Evolutionary conservation across 2,329 filamentous ascomycete genomes (phyloP).

Genomic region (Aspergillus arachidicola): DNA sequence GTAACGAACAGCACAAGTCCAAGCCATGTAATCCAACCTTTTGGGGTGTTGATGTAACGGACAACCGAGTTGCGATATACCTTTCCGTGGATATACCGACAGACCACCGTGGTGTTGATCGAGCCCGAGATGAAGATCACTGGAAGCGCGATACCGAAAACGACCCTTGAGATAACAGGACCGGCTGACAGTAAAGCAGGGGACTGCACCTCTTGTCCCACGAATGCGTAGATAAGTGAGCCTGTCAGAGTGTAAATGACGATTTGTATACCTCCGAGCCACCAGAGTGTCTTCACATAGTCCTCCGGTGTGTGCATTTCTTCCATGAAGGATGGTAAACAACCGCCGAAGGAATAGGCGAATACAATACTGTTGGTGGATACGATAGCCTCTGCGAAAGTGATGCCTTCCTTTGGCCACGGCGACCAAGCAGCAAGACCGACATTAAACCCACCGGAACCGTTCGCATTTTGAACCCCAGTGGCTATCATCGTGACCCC

Average conservation of each 20-base stretch:
- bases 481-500: constrained; percentile 37
- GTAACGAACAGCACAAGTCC: constrained; percentile 19
- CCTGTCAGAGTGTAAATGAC: constrained; percentile 13
- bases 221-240: constrained; percentile 29
- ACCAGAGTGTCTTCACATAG: constrained; percentile 12
- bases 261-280: constrained; percentile 10
- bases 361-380: constrained; percentile 33
- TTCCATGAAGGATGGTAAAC: constrained; percentile 13
- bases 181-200: constrained; percentile 32
- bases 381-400: constrained; percentile 30
- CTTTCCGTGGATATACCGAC: constrained; percentile 23
- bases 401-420: constrained; percentile 20
- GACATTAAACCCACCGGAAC: constrained; percentile 16
- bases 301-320: constrained; percentile 6
- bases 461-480: constrained; percentile 25
- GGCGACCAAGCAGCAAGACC: constrained; percentile 13
- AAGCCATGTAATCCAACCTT: constrained; percentile 24
- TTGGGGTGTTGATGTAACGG: constrained; percentile 20
- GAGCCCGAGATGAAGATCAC: constrained; percentile 23
- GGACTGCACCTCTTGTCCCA: constrained; percentile 28
- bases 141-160: constrained; percentile 11
- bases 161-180: constrained; percentile 13
- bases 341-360: constrained; percentile 42
- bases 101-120: constrained; percentile 25
- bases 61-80: constrained; percentile 19